Conservation (phyloP, 768 basidiomycete genomes). For the Peribolospora baueri region DNA sequence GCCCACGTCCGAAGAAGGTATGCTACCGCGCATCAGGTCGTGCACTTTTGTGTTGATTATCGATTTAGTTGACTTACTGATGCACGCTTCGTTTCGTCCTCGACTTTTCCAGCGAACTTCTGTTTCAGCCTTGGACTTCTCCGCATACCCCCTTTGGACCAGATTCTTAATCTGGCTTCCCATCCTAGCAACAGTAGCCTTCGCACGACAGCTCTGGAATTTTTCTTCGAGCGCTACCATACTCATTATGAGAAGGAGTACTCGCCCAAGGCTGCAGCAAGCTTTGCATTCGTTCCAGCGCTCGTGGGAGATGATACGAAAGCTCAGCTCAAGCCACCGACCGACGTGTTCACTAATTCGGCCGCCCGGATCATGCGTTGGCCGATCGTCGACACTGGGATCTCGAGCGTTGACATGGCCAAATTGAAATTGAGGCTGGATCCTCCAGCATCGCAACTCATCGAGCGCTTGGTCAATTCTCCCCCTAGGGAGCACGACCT, state of each 20-base stretch:
- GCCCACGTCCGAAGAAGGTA: conserved; percentile 63
- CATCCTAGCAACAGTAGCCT: conserved; percentile 24
- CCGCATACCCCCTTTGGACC: conserved; percentile 40
- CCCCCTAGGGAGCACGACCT: conserved; percentile 32
- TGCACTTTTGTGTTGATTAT: neutral
- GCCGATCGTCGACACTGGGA: conserved; percentile 32
- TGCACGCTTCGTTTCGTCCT: neutral
- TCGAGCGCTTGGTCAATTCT: conserved; percentile 34
- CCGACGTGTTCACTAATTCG: conserved; percentile 41
- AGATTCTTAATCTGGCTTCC: conserved; percentile 44
- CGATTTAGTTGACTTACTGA: neutral
- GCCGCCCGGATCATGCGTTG: conserved; percentile 60
- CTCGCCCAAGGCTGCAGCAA: conserved; percentile 24
- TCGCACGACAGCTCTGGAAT: conserved; percentile 44
- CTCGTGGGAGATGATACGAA: conserved; percentile 24
- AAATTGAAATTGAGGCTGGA: conserved; percentile 48
- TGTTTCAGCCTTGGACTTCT: conserved; percentile 32
- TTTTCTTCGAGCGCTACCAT: conserved; percentile 49
- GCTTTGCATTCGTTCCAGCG: conserved; percentile 58
- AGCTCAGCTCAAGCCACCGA: conserved; percentile 25
- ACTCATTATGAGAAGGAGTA: conserved; percentile 24
- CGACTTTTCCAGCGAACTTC: conserved; percentile 38
- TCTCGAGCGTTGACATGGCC: conserved; percentile 29
- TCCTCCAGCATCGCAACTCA: conserved; percentile 38
- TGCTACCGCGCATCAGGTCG: conserved; percentile 1